phyloP scores from a whole-genome alignment of 495 filamentous ascomycete genomes.

The Annulohypoxylon bovei region DNA sequence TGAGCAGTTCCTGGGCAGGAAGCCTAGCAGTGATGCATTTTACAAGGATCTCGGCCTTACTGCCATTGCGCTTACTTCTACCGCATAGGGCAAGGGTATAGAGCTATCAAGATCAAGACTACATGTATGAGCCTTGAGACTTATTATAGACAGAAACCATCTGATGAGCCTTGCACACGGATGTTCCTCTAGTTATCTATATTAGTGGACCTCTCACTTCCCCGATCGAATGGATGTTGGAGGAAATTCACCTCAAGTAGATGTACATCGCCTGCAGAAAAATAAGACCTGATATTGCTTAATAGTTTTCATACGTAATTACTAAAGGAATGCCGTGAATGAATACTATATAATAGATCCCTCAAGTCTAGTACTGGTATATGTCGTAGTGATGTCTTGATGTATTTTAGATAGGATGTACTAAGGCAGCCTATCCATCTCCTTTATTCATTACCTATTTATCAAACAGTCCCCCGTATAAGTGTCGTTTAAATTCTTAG shows the following conservation, averaged over 20 bases:
- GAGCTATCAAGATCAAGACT: background rate
- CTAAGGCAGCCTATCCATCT: no score
- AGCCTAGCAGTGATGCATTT: conserved; percentile 78
- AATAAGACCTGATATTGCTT: background rate
- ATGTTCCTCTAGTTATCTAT: background rate
- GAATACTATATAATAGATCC: no score
- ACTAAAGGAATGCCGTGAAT: no score
- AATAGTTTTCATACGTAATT: background rate
- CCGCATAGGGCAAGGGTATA: conserved; percentile 2
- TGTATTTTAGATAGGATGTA: no score
- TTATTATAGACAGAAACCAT: background rate
- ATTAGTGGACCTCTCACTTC: background rate
- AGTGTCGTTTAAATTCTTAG: no score
- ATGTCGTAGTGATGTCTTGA: no score
- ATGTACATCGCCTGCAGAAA: background rate
- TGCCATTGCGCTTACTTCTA: conserved; percentile 5
- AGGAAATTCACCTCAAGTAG: background rate
- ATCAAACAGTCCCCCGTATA: no score
- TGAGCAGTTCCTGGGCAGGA: conserved; percentile 75
- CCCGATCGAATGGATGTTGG: background rate
- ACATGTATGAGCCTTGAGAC: background rate
- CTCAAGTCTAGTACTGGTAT: no score
- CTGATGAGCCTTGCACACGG: background rate
- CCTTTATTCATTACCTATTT: no score
- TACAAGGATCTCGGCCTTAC: conserved; percentile 74